Percentiles rank a stretch among this genome's conserved stretches.
phyloP scores from a whole-genome alignment of 805 yeast species.

The Kodamaea kakaduensis region DNA sequence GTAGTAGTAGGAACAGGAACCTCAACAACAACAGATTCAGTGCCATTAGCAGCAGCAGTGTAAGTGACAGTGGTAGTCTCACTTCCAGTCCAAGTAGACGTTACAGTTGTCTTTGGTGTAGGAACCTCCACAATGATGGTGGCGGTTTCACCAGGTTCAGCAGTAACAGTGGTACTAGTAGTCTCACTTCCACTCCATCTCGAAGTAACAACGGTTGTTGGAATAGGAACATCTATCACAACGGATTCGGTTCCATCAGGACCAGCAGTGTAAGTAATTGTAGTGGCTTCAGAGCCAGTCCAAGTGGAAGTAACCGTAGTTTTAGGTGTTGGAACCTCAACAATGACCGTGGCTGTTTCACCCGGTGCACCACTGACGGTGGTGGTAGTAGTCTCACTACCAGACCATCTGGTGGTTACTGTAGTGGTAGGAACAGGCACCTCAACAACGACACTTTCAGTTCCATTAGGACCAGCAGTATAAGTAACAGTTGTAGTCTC shows the following conservation, averaged over 20 bases:
- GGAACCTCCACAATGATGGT: slow-evolving; percentile 8
- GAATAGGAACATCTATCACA: slow-evolving; percentile 8
- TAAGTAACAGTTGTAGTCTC: not conserved
- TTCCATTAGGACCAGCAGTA: slow-evolving; percentile 1
- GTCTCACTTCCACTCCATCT: slow-evolving; percentile 10
- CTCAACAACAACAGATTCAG: slow-evolving; percentile 3
- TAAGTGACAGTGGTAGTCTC: not conserved
- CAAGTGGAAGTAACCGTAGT: slow-evolving; percentile 13
- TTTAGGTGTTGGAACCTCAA: slow-evolving; percentile 13
- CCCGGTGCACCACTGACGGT: slow-evolving; percentile 11
- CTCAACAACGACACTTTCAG: slow-evolving; percentile 8
- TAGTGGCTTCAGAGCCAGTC: slow-evolving; percentile 7
- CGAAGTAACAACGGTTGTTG: slow-evolving; percentile 10
- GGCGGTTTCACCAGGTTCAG: slow-evolving; percentile 1
- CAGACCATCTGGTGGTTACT: slow-evolving; percentile 9
- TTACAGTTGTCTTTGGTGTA: not conserved
- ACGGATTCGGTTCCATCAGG: slow-evolving; percentile 10
- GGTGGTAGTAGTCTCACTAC: slow-evolving; percentile 2
- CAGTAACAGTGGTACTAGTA: not conserved
- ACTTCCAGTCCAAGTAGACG: slow-evolving; percentile 6
- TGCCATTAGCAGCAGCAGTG: not conserved
- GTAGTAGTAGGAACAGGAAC: slow-evolving; percentile 5
- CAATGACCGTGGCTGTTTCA: slow-evolving; percentile 11
- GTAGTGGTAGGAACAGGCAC: slow-evolving; percentile 9
- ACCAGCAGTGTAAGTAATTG: slow-evolving; percentile 9